Evolutionary conservation across 306 rosid species (phyloP).

Genomic region (Ziziphus jujuba): DNA sequence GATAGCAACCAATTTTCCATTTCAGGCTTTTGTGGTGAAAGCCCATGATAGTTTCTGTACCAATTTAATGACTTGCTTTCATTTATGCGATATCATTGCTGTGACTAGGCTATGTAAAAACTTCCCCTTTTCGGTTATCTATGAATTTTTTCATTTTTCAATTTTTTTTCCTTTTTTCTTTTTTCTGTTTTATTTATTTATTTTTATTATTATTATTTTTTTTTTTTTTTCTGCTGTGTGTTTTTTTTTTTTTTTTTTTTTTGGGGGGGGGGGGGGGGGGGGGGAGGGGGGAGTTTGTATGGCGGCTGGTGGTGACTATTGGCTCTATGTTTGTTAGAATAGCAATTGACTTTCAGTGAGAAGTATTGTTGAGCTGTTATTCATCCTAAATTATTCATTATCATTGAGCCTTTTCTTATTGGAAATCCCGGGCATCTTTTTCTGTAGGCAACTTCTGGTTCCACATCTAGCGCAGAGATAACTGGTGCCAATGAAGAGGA

Average conservation of each 20-base stretch:
- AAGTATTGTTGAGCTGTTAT: not conserved
- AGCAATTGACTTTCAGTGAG: not conserved
- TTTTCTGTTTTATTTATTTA: too few relatives aligned
- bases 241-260: too few relatives aligned
- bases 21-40: not conserved
- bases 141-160: too few relatives aligned
- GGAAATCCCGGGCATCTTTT: slow-evolving; percentile 6
- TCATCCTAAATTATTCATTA: not conserved
- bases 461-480: slow-evolving; percentile 58
- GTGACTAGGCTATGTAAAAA: not conserved
- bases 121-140: not conserved
- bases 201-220: too few relatives aligned
- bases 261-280: too few relatives aligned
- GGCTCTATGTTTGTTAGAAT: not conserved
- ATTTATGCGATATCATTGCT: not conserved
- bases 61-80: too few relatives aligned
- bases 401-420: not conserved
- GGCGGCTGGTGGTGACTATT: too few relatives aligned
- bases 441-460: slow-evolving; percentile 73
- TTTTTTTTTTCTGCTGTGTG: too few relatives aligned
- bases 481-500: slow-evolving; percentile 51
- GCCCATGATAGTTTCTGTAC: too few relatives aligned
- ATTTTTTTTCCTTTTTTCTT: too few relatives aligned
- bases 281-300: too few relatives aligned
- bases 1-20: not conserved